Percentiles rank a stretch among this genome's conserved stretches.
phyloP scores from a whole-genome alignment of 306 rosid genomes.

The Prunus salicina region DNA sequence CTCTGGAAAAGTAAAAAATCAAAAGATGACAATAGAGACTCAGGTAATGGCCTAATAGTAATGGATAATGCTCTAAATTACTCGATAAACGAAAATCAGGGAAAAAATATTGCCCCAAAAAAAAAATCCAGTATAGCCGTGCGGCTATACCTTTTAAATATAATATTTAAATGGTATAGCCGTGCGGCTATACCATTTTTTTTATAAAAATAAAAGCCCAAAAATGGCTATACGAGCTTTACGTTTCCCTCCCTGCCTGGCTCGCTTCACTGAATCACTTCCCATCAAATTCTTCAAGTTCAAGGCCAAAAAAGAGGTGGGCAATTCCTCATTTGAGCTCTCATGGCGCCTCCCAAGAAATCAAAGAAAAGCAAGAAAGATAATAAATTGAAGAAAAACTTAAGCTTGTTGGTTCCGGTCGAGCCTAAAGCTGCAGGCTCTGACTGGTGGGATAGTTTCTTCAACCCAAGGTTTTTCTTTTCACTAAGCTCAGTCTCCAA shows the following conservation, averaged over 20 bases:
- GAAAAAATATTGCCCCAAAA: no score
- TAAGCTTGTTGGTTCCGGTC: constrained; percentile 37
- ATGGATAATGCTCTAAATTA: no score
- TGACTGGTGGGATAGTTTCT: constrained; percentile 91
- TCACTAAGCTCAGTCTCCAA: background rate
- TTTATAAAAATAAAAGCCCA: no score
- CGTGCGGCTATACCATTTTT: no score
- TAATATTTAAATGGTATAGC: no score
- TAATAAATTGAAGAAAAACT: constrained; percentile 59
- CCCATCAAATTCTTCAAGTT: background rate
- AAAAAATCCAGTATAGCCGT: no score
- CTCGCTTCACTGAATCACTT: background rate
- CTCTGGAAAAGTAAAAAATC: no score
- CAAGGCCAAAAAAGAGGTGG: background rate
- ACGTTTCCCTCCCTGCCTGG: background rate
- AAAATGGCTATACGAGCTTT: background rate
- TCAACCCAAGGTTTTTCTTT: constrained; percentile 58
- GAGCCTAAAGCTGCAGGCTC: constrained; percentile 62
- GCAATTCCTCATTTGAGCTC: background rate
- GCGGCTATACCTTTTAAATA: no score
- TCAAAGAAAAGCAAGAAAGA: constrained; percentile 64
- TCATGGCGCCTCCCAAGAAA: constrained; percentile 74
- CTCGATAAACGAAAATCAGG: no score
- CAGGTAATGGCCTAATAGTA: no score
- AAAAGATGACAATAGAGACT: no score